Conservation (phyloP, 2,329 filamentous ascomycete genomes). For the Emmonsiellopsis sp. region DNA sequence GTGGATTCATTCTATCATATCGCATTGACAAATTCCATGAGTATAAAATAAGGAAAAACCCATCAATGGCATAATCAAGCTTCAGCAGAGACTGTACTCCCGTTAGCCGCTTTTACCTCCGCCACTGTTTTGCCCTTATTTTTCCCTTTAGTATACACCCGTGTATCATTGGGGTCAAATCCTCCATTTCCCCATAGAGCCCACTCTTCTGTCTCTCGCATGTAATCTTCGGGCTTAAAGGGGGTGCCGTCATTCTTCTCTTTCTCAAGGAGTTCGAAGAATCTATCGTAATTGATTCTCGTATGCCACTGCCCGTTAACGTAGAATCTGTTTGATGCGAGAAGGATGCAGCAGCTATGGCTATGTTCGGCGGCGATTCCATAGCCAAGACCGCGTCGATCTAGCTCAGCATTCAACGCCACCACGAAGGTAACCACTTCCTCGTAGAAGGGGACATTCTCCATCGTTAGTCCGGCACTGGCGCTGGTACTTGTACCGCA, state of each 20-base stretch:
- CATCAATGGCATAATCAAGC: background rate
- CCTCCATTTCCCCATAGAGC: conserved; percentile 90
- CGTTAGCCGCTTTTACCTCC: background rate
- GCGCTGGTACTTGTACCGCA: conserved; percentile 83
- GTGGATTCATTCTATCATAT: no score
- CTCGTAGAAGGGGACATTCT: conserved; percentile 92
- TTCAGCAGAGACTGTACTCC: background rate
- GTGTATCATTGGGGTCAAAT: conserved; percentile 81
- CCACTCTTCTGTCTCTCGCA: conserved; percentile 86
- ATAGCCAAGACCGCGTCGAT: conserved; percentile 64
- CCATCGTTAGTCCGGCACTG: conserved; percentile 85
- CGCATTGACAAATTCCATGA: no score
- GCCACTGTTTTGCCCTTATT: conserved; percentile 16
- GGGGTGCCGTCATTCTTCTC: conserved; percentile 47
- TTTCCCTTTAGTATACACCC: conserved; percentile 79
- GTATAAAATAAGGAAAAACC: no score
- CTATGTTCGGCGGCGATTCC: conserved; percentile 92
- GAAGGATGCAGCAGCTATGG: conserved; percentile 84
- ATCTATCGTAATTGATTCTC: conserved; percentile 78
- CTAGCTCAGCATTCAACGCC: conserved; percentile 61
- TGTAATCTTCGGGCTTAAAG: conserved; percentile 85
- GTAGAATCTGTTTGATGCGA: conserved; percentile 73
- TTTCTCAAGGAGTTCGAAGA: conserved; percentile 75
- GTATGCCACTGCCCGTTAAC: conserved; percentile 80
- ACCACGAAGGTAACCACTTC: conserved; percentile 78